Conservation (phyloP, 257 asterid species). For the Nicotiana paniculata region DNA sequence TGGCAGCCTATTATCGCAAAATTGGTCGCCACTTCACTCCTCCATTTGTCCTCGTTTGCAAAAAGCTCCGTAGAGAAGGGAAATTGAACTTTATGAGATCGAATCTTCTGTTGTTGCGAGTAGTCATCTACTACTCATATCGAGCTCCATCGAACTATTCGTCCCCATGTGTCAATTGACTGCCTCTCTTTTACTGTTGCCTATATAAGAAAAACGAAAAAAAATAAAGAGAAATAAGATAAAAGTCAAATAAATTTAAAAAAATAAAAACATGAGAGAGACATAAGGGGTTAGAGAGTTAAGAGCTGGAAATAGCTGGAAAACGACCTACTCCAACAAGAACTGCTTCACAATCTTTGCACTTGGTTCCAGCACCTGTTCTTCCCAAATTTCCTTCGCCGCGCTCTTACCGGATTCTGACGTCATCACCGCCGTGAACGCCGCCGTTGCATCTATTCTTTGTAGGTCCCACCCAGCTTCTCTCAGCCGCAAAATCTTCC, state of each 20-base stretch:
- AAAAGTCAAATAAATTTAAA: neutral
- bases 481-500: constrained; percentile 63
- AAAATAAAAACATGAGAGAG: constrained; percentile 27
- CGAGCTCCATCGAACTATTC: too few species aligned
- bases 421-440: constrained; percentile 38
- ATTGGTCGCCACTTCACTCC: too few species aligned
- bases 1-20: too few species aligned
- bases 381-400: constrained; percentile 55
- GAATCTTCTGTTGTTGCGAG: too few species aligned
- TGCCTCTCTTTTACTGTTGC: constrained; percentile 13
- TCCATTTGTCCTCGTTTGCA: too few species aligned
- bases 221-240: neutral
- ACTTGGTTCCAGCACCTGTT: constrained; percentile 65
- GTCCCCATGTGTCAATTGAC: neutral
- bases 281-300: neutral
- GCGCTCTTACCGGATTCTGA: constrained; percentile 18
- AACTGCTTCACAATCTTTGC: constrained; percentile 77
- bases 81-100: too few species aligned
- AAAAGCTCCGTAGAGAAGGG: too few species aligned
- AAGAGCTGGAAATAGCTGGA: constrained; percentile 51
- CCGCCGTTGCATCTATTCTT: constrained; percentile 71
- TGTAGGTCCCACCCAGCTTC: constrained; percentile 79
- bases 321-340: constrained; percentile 72
- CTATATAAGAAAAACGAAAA: neutral
- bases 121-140: too few species aligned